Evolutionary conservation across 2,329 filamentous ascomycete genomes (phyloP).

Genomic region (Apiospora marii): DNA sequence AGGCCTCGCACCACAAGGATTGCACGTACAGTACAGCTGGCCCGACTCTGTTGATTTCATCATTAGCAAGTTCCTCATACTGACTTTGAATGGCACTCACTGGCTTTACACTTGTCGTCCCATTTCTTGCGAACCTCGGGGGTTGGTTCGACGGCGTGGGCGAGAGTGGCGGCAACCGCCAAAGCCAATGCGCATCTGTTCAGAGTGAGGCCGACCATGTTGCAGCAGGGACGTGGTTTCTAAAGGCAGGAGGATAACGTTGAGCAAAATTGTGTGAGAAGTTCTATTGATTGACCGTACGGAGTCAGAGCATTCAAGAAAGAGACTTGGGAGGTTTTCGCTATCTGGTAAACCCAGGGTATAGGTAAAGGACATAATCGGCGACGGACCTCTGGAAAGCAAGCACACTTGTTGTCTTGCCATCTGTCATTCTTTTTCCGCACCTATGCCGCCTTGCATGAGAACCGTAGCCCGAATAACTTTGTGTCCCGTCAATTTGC

Average conservation of each 20-base stretch:
- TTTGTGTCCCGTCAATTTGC: background rate
- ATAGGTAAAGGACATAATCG: background rate
- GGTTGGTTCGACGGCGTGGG: background rate
- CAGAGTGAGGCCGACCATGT: background rate
- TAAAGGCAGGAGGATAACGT: background rate
- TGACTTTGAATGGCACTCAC: background rate
- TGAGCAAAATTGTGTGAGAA: too few species aligned
- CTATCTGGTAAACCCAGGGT: background rate
- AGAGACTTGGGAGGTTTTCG: background rate
- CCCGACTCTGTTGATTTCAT: background rate
- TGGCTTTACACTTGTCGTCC: constrained; percentile 6
- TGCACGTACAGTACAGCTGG: background rate
- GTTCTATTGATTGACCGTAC: background rate
- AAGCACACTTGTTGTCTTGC: too few species aligned
- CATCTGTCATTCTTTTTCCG: too few species aligned
- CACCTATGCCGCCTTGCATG: background rate
- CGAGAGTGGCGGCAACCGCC: background rate
- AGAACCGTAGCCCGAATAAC: background rate
- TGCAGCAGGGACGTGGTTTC: background rate
- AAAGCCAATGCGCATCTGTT: background rate
- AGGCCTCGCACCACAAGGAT: background rate
- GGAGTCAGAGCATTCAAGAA: background rate
- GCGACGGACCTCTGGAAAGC: background rate
- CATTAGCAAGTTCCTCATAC: background rate
- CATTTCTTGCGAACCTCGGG: constrained; percentile 1